phyloP scores from a whole-genome alignment of 768 basidiomycete species.

The Piloderma croceum region DNA sequence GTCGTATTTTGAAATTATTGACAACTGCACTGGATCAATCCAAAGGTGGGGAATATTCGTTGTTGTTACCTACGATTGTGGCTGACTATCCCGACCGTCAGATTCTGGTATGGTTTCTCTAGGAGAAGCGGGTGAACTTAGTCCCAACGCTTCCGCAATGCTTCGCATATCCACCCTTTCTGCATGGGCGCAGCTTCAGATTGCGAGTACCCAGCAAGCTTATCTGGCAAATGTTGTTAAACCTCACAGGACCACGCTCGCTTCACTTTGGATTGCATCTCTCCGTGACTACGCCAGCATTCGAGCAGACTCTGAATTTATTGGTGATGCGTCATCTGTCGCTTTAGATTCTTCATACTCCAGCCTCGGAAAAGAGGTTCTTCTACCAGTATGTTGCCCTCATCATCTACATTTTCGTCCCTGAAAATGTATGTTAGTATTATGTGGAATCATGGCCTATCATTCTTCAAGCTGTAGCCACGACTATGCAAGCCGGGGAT shows the following conservation, averaged over 20 bases:
- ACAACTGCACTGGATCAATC: constrained; percentile 86
- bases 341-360: constrained; percentile 79
- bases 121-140: constrained; percentile 80
- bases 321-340: constrained; percentile 68
- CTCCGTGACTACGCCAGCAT: constrained; percentile 91
- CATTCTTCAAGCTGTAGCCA: constrained; percentile 81
- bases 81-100: constrained; percentile 6
- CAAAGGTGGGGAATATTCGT: constrained; percentile 50
- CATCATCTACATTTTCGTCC: background rate
- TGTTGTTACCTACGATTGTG: background rate
- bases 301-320: constrained; percentile 80
- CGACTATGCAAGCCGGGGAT: constrained; percentile 67
- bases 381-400: constrained; percentile 68
- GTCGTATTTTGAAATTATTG: constrained; percentile 84
- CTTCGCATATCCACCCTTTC: constrained; percentile 86
- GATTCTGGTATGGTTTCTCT: constrained; percentile 80
- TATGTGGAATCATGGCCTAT: constrained; percentile 78
- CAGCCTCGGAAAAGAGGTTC: constrained; percentile 83
- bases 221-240: constrained; percentile 80
- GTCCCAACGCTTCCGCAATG: constrained; percentile 94
- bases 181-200: constrained; percentile 91
- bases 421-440: constrained; percentile 52
- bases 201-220: constrained; percentile 63
- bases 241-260: constrained; percentile 70
- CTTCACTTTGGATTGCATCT: constrained; percentile 81